Evolutionary conservation across 2,329 filamentous ascomycete genomes (phyloP).

Genomic region (Alternaria arbusti): DNA sequence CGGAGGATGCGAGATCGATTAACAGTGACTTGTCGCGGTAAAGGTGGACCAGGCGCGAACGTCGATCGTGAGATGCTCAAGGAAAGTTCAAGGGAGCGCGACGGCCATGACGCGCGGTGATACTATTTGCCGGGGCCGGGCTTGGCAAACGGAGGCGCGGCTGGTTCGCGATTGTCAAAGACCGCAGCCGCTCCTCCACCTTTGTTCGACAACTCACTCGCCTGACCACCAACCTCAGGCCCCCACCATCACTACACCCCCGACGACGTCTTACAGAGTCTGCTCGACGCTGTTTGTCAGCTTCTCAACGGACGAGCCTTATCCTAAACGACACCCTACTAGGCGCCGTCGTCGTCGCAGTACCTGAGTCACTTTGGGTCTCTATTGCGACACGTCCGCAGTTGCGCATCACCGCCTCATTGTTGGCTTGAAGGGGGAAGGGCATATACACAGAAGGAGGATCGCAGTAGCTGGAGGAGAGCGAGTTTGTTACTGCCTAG

Average conservation of each 20-base stretch:
- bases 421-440: constrained; percentile 40
- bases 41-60: constrained; percentile 6
- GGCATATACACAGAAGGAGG: constrained; percentile 33
- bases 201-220: constrained; percentile 7
- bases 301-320: neutral
- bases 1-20: neutral
- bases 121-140: constrained; percentile 19
- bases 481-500: constrained; percentile 43
- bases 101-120: constrained; percentile 30
- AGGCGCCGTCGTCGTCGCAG: neutral
- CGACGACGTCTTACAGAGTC: neutral
- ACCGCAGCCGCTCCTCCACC: constrained; percentile 2
- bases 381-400: constrained; percentile 16
- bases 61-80: constrained; percentile 13
- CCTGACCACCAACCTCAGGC: constrained; percentile 11
- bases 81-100: constrained; percentile 23
- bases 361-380: neutral
- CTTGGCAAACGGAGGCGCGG: constrained; percentile 11
- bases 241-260: neutral
- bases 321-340: constrained; percentile 1
- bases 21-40: neutral
- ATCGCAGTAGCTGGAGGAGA: constrained; percentile 43
- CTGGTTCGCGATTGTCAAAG: constrained; percentile 10
- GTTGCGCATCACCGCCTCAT: constrained; percentile 25
- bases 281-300: neutral